Conservation (phyloP, 192 early-diverging fungal species). For the Rhizoclosmatium globosum region DNA sequence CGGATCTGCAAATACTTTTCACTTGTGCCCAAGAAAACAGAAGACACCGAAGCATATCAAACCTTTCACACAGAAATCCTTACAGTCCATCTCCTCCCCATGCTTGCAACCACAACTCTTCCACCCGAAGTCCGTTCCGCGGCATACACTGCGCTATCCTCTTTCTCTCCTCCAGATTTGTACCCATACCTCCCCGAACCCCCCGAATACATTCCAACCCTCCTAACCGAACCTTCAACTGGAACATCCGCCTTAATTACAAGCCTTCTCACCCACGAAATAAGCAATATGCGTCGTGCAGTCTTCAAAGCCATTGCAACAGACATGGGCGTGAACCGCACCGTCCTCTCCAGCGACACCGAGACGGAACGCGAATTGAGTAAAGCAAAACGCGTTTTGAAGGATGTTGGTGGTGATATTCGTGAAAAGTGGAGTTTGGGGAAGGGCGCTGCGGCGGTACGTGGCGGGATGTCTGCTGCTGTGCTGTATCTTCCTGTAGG, state of each 20-base stretch:
- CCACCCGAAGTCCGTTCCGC: background rate
- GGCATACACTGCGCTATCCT: background rate
- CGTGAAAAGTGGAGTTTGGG: background rate
- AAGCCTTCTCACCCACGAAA: background rate
- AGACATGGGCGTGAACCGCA: constrained; percentile 3
- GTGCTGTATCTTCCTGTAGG: background rate
- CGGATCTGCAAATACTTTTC: background rate
- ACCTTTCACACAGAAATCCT: constrained; percentile 16
- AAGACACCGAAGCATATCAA: constrained; percentile 25
- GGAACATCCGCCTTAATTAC: constrained; percentile 5
- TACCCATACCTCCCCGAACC: constrained; percentile 3
- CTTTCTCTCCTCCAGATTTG: constrained; percentile 21
- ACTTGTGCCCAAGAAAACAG: constrained; percentile 10
- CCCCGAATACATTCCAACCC: background rate
- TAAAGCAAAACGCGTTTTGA: background rate
- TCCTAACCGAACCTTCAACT: background rate
- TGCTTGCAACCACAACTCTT: background rate
- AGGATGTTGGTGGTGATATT: constrained; percentile 1
- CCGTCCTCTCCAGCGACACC: background rate
- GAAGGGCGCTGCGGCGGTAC: constrained; percentile 14
- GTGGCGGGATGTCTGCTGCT: background rate
- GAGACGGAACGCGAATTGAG: constrained; percentile 1
- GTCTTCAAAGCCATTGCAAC: constrained; percentile 22
- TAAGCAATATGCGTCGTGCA: constrained; percentile 19
- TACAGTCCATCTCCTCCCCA: background rate